Evolutionary conservation across 1,284 basidiomycete genomes (phyloP).

Genomic region (Cutaneotrichosporon arboriforme): DNA sequence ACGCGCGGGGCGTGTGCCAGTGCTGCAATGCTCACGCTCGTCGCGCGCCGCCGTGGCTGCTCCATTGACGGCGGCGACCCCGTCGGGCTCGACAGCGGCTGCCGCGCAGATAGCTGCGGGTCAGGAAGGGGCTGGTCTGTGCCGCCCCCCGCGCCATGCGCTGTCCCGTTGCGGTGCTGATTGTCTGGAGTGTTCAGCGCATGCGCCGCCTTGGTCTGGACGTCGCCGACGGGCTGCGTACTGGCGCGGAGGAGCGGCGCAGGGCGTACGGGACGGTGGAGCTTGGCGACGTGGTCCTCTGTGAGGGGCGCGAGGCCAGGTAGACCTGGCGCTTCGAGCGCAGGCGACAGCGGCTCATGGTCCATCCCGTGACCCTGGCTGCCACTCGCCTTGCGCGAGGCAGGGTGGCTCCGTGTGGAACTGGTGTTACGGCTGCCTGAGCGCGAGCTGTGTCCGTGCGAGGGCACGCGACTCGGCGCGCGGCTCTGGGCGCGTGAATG

Average conservation of each 20-base stretch:
- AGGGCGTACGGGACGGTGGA: neutral
- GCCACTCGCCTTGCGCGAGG: neutral
- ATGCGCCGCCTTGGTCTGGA: no score
- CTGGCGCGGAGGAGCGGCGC: neutral
- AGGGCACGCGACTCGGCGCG: neutral
- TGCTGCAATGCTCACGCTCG: neutral
- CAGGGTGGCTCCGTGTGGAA: neutral
- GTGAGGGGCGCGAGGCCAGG: neutral
- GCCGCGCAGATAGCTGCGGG: neutral
- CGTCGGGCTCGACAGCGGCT: neutral
- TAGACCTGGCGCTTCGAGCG: neutral
- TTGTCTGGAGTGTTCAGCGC: no score
- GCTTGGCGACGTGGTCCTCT: neutral
- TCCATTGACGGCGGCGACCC: neutral
- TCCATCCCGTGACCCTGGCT: neutral
- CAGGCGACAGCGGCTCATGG: neutral
- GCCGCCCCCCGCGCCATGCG: no score
- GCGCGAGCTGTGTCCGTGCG: neutral
- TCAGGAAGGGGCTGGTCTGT: no score
- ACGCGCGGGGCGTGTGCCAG: slow-evolving; percentile 11
- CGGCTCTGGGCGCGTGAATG: neutral
- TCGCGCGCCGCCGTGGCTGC: no score
- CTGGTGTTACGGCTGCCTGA: neutral
- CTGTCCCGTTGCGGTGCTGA: no score
- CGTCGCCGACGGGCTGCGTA: no score